These are phyloP conservation scores for Furcasterigmium sp. DNA, from an alignment of 2,329 filamentous ascomycete species.

Conservation along the genomic window DNA sequence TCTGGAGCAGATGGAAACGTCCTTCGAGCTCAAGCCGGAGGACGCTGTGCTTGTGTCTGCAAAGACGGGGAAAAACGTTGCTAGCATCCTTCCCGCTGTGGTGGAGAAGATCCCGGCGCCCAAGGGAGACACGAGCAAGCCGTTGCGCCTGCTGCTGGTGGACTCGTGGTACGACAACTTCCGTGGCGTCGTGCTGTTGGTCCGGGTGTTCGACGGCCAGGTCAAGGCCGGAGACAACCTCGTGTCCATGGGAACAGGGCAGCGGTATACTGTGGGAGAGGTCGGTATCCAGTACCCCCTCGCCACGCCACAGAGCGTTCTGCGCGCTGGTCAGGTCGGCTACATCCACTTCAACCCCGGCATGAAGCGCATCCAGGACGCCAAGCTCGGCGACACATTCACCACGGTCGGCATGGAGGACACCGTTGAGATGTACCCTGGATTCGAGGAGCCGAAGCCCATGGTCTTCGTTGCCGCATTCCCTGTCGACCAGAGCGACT, in stretches of 20 bases:
- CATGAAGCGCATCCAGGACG: constrained; percentile 95
- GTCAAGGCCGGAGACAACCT: constrained; percentile 79
- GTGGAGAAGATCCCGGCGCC: constrained; percentile 82
- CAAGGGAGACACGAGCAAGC: constrained; percentile 64
- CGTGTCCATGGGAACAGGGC: constrained; percentile 80
- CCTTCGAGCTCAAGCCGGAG: constrained; percentile 80
- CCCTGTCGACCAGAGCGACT: constrained; percentile 85
- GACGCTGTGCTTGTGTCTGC: constrained; percentile 73
- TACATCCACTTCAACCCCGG: constrained; percentile 97
- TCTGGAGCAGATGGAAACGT: constrained; percentile 76
- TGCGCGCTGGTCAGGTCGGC: constrained; percentile 90
- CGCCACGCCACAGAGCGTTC: constrained; percentile 70
- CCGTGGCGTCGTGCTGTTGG: constrained; percentile 85
- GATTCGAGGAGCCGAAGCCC: constrained; percentile 94
- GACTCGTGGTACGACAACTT: constrained; percentile 99
- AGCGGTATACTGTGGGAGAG: constrained; percentile 90
- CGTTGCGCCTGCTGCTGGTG: constrained; percentile 79
- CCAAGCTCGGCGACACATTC: constrained; percentile 93
- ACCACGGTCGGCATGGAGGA: constrained; percentile 75
- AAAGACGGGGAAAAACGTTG: constrained; percentile 88
- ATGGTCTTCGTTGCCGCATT: constrained; percentile 99
- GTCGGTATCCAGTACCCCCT: constrained; percentile 95
- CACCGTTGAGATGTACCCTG: constrained; percentile 73
- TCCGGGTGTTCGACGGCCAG: constrained; percentile 84
- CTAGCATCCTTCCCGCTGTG: constrained; percentile 75